Percentiles rank a stretch among this genome's conserved stretches.
phyloP scores from a whole-genome alignment of 176 grass and related monocot genomes.

The Zoysia japonica region DNA sequence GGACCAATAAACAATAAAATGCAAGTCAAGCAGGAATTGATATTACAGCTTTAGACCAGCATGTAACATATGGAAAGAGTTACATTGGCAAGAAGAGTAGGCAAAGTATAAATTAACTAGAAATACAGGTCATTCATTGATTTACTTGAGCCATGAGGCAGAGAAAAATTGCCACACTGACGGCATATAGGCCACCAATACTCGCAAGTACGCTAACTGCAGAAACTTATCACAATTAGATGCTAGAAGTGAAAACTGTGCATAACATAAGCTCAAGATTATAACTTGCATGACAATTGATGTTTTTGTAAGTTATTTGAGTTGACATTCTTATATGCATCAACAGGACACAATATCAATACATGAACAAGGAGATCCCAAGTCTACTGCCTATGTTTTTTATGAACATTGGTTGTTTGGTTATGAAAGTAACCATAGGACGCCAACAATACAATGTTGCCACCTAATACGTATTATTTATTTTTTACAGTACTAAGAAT shows the following conservation, averaged over 20 bases:
- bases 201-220: constrained; percentile 90
- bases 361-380: neutral
- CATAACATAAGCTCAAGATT: constrained; percentile 13
- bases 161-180: constrained; percentile 78
- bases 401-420: constrained; percentile 17
- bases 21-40: neutral
- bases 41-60: constrained; percentile 1
- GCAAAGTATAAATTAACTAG: constrained; percentile 2
- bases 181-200: constrained; percentile 87
- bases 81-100: neutral
- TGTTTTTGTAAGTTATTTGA: neutral
- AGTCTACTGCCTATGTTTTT: neutral
- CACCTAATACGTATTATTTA: constrained; percentile 1
- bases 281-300: neutral
- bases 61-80: neutral
- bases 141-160: constrained; percentile 89
- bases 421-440: neutral
- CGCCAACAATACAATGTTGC: neutral
- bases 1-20: neutral
- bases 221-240: constrained; percentile 39
- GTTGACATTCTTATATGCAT: neutral
- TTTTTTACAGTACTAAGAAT: neutral
- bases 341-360: constrained; percentile 2
- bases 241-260: neutral
- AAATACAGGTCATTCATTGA: neutral